phyloP scores from a whole-genome alignment of 2,329 filamentous ascomycete genomes.

The Setomelanomma holmii region DNA sequence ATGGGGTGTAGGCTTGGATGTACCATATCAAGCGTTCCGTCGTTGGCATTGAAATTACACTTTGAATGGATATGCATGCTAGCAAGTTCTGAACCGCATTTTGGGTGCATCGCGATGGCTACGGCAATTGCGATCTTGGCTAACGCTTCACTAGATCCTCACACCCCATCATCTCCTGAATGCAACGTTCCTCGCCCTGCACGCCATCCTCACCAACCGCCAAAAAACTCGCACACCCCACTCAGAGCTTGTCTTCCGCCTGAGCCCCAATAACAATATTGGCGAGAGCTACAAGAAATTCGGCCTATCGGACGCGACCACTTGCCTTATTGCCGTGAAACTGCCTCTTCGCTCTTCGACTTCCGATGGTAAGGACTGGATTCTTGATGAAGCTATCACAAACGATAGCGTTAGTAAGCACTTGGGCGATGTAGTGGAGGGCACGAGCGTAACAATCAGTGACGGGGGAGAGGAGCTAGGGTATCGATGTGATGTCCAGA shows the following conservation, averaged over 20 bases:
- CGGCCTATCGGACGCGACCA: conserved; percentile 76
- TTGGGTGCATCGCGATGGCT: too few species aligned
- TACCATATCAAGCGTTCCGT: too few species aligned
- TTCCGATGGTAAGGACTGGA: conserved; percentile 5
- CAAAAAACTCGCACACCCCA: conserved; percentile 82
- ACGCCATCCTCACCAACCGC: conserved; percentile 65
- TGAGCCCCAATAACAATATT: conserved; percentile 89
- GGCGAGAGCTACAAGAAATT: conserved; percentile 89
- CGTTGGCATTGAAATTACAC: too few species aligned
- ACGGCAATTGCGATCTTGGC: too few species aligned
- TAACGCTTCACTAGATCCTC: conserved; percentile 63
- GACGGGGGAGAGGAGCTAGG: conserved; percentile 59
- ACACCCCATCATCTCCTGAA: conserved; percentile 76
- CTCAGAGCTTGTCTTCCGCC: conserved; percentile 82
- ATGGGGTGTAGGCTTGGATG: too few species aligned
- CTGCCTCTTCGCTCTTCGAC: conserved; percentile 57
- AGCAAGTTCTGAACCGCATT: too few species aligned
- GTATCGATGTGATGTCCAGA: conserved; percentile 54
- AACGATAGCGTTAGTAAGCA: conserved; percentile 34
- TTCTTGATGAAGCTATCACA: conserved; percentile 18
- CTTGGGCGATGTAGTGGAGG: conserved; percentile 34
- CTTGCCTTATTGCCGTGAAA: conserved; percentile 80
- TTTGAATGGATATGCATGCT: too few species aligned
- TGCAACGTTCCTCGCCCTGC: conserved; percentile 79
- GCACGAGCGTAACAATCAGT: conserved; percentile 28